Evolutionary conservation across 2,329 filamentous ascomycete genomes (phyloP).

Genomic region (Cordyceps pruinosa): DNA sequence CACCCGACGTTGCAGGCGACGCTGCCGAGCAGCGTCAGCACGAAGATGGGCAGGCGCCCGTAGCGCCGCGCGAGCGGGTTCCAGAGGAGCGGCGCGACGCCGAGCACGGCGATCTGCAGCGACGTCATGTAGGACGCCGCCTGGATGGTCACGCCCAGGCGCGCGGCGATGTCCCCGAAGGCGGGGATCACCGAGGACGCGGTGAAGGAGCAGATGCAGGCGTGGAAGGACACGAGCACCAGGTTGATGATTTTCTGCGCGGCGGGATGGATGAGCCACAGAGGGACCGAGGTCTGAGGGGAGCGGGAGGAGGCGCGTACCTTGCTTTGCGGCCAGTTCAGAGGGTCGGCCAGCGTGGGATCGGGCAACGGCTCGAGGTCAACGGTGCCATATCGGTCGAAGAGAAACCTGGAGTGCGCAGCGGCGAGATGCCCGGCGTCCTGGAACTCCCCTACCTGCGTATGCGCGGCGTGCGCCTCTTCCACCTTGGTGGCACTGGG

Average conservation of each 20-base stretch:
- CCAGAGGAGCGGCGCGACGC: neutral
- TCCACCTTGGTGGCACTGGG: neutral
- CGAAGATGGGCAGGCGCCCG: neutral
- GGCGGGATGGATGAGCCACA: neutral
- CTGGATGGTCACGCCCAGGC: neutral
- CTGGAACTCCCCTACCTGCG: neutral
- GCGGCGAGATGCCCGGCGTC: neutral
- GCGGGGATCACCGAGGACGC: slow-evolving; percentile 3
- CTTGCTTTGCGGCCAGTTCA: slow-evolving; percentile 6
- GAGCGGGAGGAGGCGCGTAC: neutral
- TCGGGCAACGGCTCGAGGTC: slow-evolving; percentile 1
- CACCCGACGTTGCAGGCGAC: neutral
- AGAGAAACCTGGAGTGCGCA: neutral
- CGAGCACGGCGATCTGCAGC: neutral
- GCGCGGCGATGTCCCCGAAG: neutral
- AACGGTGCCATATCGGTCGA: neutral
- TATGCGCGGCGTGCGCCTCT: neutral
- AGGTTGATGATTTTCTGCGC: slow-evolving; percentile 6
- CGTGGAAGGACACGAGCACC: neutral
- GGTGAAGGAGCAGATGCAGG: slow-evolving; percentile 6
- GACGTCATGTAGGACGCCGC: slow-evolving; percentile 5
- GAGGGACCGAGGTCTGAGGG: neutral
- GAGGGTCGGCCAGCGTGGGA: slow-evolving; percentile 3
- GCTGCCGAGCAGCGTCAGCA: neutral
- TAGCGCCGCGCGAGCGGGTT: neutral